phyloP scores from a whole-genome alignment of 257 asterid genomes.

The Ballota nigra region DNA sequence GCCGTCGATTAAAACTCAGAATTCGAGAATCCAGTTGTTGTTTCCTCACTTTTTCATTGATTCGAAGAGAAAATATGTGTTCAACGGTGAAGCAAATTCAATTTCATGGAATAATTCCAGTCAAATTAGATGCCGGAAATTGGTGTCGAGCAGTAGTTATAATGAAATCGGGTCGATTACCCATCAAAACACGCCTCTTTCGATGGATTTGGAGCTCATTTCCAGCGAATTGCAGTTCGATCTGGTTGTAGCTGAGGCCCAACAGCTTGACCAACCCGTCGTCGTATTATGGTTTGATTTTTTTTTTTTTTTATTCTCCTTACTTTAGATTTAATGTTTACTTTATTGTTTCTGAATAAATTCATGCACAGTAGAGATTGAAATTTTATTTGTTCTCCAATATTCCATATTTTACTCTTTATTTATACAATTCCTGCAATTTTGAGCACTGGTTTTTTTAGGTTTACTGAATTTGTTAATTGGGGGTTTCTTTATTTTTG shows the following conservation, averaged over 20 bases:
- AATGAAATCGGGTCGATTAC: slow-evolving; percentile 44
- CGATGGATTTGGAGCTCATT: slow-evolving; percentile 55
- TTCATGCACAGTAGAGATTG: background rate
- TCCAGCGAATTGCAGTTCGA: slow-evolving; percentile 68
- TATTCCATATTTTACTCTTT: background rate
- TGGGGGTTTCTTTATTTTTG: background rate
- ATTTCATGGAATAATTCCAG: slow-evolving; percentile 11
- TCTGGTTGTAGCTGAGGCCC: slow-evolving; percentile 63
- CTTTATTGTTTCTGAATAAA: background rate
- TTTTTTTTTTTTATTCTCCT: background rate
- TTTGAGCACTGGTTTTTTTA: background rate
- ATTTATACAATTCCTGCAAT: background rate
- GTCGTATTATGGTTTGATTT: slow-evolving; percentile 61
- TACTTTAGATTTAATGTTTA: background rate
- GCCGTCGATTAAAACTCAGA: slow-evolving; percentile 31
- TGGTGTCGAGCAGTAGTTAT: slow-evolving; percentile 18
- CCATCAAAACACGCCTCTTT: slow-evolving; percentile 50
- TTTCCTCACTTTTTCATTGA: background rate
- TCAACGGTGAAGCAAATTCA: slow-evolving; percentile 9
- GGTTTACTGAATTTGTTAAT: background rate
- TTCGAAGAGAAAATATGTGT: slow-evolving; percentile 19
- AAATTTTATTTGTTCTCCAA: background rate
- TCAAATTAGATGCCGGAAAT: slow-evolving; percentile 18
- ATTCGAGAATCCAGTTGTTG: slow-evolving; percentile 22
- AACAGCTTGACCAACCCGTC: slow-evolving; percentile 54